phyloP scores from a whole-genome alignment of 2,329 filamentous ascomycete genomes.

The Elsinoe perseae region DNA sequence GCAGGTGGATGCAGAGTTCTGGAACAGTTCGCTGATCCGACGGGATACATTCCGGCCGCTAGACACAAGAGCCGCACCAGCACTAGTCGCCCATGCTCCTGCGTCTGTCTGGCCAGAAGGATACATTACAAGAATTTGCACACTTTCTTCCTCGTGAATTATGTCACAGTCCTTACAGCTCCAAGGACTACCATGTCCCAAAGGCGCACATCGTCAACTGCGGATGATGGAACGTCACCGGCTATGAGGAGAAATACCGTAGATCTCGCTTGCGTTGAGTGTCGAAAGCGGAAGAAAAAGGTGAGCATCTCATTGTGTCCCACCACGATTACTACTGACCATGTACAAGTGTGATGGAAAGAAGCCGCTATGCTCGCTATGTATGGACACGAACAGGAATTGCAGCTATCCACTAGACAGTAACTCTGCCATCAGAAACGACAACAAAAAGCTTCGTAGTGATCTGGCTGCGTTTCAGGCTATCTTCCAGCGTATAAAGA shows the following conservation, averaged over 20 bases:
- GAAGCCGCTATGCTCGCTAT: not conserved
- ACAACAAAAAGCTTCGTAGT: not conserved
- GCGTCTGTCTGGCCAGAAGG: no score
- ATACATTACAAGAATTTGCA: no score
- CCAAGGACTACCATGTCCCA: no score
- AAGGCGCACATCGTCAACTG: no score
- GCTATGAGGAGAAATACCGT: not conserved
- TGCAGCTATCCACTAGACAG: not conserved
- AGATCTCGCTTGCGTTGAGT: not conserved
- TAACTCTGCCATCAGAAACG: not conserved
- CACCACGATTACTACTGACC: not conserved
- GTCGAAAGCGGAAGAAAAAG: constrained; percentile 5
- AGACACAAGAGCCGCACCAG: no score
- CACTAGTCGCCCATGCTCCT: no score
- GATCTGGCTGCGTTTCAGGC: not conserved
- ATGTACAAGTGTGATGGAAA: not conserved
- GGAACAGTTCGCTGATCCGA: no score
- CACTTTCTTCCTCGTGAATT: no score
- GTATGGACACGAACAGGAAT: not conserved
- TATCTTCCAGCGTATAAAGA: not conserved
- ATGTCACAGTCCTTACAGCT: no score
- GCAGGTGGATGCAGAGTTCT: no score
- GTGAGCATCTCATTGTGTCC: not conserved
- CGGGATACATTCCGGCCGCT: no score
- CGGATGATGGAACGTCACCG: no score